Base-by-base conservation (phyloP, 805 yeast genomes). In the Spathaspora girioi region DNA sequence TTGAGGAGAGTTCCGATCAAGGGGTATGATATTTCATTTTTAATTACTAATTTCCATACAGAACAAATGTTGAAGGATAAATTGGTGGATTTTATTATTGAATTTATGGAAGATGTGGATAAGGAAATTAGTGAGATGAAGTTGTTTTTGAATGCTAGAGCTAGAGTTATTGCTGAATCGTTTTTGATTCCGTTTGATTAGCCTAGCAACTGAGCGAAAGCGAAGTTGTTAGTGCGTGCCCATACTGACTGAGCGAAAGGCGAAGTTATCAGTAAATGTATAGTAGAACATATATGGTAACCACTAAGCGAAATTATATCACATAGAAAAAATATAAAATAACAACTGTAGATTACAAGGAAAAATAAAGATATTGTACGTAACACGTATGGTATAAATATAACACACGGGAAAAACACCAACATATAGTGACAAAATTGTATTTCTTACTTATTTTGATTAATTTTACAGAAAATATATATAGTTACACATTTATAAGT, bases 121-220 rank as follows among this genome's bases (percentile, higher is more conserved):
- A 93, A 91, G 75, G 99, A 94, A 70, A 94, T 94, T 64, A 89
- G 97, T 70, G 99, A 94, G 68, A 94, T 94, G 96, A 94, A 94
- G 72, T 79, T 94, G 68, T 94, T 93, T 69, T 81, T 94, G 67
- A 94, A 94, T 65, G 97, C 99, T 12, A 83, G 99, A 66, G 99
- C 99, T 12, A 87, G 99, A 76, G 93, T 90, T 55, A 96, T 91
- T 46, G 99, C 99, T 26, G 99, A 94, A 70, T 93, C 97, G 7
- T 93, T 91, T 69, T 78, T 93, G 60, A 87, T 92, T 43, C 96
- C 94, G 48, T 90, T 91, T 65, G 96, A 89, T 64, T 88, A 70
- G 27, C 9, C 63, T 88, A 70, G 27, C 9, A 29, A 29, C 11
- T 29, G 32, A 29, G 32, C 14, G 32, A 10, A 29, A 5, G 32